These are phyloP conservation scores for Suillus discolor DNA, from an alignment of 768 basidiomycete genomes.

Conservation along the genomic window DNA sequence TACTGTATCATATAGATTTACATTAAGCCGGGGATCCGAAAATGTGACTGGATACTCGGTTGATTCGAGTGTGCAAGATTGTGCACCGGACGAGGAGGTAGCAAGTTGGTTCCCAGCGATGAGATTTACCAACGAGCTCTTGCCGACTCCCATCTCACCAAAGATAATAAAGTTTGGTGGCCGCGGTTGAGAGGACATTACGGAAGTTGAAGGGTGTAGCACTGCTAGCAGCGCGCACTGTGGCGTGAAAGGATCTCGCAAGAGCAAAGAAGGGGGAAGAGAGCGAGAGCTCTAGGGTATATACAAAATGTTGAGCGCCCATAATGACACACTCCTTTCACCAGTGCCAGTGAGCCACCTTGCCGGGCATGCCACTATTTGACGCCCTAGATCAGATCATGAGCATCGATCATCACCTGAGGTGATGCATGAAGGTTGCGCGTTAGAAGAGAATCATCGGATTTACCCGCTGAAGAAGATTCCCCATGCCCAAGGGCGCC, in stretches of 20 bases:
- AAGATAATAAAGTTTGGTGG: slow-evolving; percentile 12
- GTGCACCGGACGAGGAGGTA: neutral
- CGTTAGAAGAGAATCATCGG: neutral
- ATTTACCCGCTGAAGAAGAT: neutral
- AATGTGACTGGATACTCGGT: neutral
- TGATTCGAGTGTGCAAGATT: slow-evolving; percentile 11
- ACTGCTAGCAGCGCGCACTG: neutral
- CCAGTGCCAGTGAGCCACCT: neutral
- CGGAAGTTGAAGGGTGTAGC: neutral
- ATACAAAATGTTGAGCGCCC: neutral
- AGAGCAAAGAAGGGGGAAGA: neutral
- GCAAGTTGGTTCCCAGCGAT: slow-evolving; percentile 9
- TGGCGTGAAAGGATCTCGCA: neutral
- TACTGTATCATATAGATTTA: neutral
- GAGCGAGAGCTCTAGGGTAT: neutral
- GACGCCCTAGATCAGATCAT: neutral
- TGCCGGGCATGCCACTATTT: neutral
- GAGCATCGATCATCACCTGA: neutral
- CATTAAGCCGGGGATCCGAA: neutral
- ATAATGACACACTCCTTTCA: neutral
- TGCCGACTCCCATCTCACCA: slow-evolving; percentile 15
- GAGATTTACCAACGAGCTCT: slow-evolving; percentile 15
- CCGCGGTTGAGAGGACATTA: neutral
- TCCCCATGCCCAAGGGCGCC: neutral
- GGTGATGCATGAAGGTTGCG: neutral